Evolutionary conservation across 371 early-diverging fungal genomes (phyloP).

Genomic region (Mortierella polycephala): DNA sequence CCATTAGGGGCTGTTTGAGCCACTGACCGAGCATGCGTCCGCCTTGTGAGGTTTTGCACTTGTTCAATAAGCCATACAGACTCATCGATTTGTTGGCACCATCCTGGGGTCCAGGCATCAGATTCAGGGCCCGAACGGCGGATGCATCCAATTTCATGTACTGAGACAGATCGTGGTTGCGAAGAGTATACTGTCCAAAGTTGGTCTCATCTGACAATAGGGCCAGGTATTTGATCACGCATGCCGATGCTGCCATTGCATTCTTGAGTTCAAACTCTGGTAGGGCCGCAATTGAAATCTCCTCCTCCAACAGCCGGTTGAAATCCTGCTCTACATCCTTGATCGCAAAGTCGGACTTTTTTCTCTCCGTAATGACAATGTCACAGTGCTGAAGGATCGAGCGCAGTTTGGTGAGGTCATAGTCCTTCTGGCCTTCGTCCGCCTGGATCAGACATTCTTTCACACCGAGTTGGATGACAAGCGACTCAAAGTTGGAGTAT

Average conservation of each 20-base stretch:
- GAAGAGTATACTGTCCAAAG: slow-evolving; percentile 76
- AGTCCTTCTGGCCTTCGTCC: slow-evolving; percentile 65
- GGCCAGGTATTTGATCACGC: slow-evolving; percentile 82
- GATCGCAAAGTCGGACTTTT: slow-evolving; percentile 70
- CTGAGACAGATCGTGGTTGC: slow-evolving; percentile 83
- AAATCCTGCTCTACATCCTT: slow-evolving; percentile 90
- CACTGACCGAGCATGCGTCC: slow-evolving; percentile 89
- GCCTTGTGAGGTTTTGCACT: slow-evolving; percentile 93
- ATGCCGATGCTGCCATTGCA: slow-evolving; percentile 83
- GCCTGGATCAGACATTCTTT: slow-evolving; percentile 89
- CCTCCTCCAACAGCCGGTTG: slow-evolving; percentile 78
- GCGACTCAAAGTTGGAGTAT: slow-evolving; percentile 92
- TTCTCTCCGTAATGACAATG: slow-evolving; percentile 76
- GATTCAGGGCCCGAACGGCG: slow-evolving; percentile 88
- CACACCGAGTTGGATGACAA: slow-evolving; percentile 90
- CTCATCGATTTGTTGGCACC: slow-evolving; percentile 84
- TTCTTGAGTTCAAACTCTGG: slow-evolving; percentile 85
- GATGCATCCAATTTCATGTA: slow-evolving; percentile 94
- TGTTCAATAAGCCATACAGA: slow-evolving; percentile 88
- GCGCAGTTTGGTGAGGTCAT: slow-evolving; percentile 75
- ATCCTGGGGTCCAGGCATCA: slow-evolving; percentile 84
- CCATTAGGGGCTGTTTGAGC: slow-evolving; percentile 94
- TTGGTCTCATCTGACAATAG: slow-evolving; percentile 80
- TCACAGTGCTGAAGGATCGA: slow-evolving; percentile 78
- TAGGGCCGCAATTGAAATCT: slow-evolving; percentile 71